Conservation (phyloP, 2,329 filamentous ascomycete species). For the Dothideomycetes sp. region DNA sequence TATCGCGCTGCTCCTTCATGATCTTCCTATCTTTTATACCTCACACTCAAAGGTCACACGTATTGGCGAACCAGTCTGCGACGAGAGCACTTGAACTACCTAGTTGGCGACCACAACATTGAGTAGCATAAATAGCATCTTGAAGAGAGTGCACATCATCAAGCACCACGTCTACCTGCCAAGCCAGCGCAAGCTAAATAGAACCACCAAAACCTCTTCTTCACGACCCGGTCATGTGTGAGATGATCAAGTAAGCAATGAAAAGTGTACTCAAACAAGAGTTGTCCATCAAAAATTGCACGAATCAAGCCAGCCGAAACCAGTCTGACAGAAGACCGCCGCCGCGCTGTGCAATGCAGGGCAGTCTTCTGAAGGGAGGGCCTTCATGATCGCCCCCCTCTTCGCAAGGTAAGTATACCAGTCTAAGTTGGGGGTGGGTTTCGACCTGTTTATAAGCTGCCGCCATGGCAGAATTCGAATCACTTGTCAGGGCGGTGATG, state of each 20-base stretch:
- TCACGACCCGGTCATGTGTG: conserved; percentile 2
- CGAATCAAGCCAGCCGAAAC: not conserved
- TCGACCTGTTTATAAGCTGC: not conserved
- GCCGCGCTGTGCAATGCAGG: conserved; percentile 10
- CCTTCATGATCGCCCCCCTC: conserved; percentile 6
- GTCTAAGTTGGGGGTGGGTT: not conserved
- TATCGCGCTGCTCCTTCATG: no score
- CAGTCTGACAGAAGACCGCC: not conserved
- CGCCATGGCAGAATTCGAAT: not conserved
- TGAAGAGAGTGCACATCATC: no score
- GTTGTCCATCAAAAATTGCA: not conserved
- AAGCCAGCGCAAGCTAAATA: no score
- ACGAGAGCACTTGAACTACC: no score
- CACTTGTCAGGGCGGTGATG: not conserved
- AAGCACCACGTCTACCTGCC: no score
- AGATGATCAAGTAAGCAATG: not conserved
- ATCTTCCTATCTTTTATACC: no score
- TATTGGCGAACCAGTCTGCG: no score
- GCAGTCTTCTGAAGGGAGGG: not conserved
- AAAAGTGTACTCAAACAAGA: not conserved
- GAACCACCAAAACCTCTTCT: not conserved
- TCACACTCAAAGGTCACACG: no score
- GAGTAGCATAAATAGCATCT: no score
- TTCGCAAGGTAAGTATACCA: conserved; percentile 5
- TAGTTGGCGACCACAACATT: no score